Evolutionary conservation across 495 filamentous ascomycete genomes (phyloP), one percentile per base, ranked within the genome.

Genomic region (Lophium mytilinum): DNA sequence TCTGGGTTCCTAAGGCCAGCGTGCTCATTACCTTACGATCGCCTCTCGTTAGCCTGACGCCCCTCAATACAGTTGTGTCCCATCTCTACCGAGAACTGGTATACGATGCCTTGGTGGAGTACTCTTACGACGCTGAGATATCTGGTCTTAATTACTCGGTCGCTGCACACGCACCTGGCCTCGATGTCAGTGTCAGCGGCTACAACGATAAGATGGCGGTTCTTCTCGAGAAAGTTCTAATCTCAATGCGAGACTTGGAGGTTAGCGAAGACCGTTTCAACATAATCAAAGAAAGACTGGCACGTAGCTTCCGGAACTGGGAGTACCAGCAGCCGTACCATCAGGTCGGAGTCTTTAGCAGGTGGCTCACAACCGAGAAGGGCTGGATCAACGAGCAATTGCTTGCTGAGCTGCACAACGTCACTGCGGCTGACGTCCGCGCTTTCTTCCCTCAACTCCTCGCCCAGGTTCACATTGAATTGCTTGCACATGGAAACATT

Each of bases 191-290:
- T 36, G 80, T 97, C 15, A 82, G 81, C 11, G 93, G 93, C 1
- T 99, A 97, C 73, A 97, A 93, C 64, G 93, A 97, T 71, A 99
- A 97, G 76, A 82, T 99, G 70, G 73, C 87, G 0, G 89, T 94
- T 12, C 79, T 99, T 9, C 71, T 97, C 55, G 90, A 97, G 62
- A 96, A 96, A 67, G 86, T 99, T 17, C 76, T 97, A 18, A 73
- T 82, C 14, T 90, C 85, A 11, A 92, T 97, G 84, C 83, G 87
- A 41, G 87, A 94, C 59, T 75, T 97, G 3, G 82, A 87, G 37
- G 76, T 97, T 63, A 84, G 82, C 57, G 81, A 86, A 6, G 90
- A 92, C 55, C 83, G 93, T 5, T 97, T 96, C 69, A 77, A 87
- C 55, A 87, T 97, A 57, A 84, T 95, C 72, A 95, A 95, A 69